Evolutionary conservation across 441 rosid species (phyloP).

Genomic region (Hypseocharis bilobata): DNA sequence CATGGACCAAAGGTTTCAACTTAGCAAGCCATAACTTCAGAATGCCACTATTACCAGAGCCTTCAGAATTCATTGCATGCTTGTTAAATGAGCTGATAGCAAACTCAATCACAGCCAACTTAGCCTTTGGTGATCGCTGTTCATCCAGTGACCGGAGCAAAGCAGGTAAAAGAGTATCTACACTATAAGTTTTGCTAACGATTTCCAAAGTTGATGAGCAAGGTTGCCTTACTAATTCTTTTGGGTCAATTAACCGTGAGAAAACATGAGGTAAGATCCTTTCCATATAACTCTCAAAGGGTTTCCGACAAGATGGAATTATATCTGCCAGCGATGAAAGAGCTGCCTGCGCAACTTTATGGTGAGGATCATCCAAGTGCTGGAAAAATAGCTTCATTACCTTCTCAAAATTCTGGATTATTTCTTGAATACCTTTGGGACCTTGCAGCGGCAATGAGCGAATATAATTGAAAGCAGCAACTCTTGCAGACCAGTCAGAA

Average conservation of each 20-base stretch:
- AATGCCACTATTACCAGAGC: slow-evolving; percentile 73
- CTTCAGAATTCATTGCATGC: slow-evolving; percentile 63
- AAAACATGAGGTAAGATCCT: slow-evolving; percentile 93
- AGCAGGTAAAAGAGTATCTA: slow-evolving; percentile 84
- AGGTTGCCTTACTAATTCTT: slow-evolving; percentile 86
- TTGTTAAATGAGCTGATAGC: slow-evolving; percentile 77
- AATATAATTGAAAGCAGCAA: slow-evolving; percentile 80
- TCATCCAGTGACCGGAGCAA: slow-evolving; percentile 94
- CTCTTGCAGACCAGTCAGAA: slow-evolving; percentile 96
- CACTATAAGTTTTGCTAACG: slow-evolving; percentile 80
- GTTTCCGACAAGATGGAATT: slow-evolving; percentile 81
- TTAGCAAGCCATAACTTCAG: slow-evolving; percentile 88
- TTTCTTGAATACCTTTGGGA: slow-evolving; percentile 85
- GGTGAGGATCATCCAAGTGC: slow-evolving; percentile 98
- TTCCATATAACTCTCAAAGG: slow-evolving; percentile 94
- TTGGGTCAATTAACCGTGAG: slow-evolving; percentile 89
- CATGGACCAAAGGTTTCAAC: slow-evolving; percentile 69
- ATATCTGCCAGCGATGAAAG: slow-evolving; percentile 86
- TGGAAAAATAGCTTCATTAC: slow-evolving; percentile 96
- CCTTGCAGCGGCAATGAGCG: slow-evolving; percentile 81
- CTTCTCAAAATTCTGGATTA: slow-evolving; percentile 80
- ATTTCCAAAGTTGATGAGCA: slow-evolving; percentile 75
- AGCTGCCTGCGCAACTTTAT: slow-evolving; percentile 98
- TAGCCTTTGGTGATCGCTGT: slow-evolving; percentile 97
- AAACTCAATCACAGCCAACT: slow-evolving; percentile 92